These are phyloP conservation scores for Fraxinus cuspidata DNA, from an alignment of 257 asterid genomes.

Conservation along the genomic window DNA sequence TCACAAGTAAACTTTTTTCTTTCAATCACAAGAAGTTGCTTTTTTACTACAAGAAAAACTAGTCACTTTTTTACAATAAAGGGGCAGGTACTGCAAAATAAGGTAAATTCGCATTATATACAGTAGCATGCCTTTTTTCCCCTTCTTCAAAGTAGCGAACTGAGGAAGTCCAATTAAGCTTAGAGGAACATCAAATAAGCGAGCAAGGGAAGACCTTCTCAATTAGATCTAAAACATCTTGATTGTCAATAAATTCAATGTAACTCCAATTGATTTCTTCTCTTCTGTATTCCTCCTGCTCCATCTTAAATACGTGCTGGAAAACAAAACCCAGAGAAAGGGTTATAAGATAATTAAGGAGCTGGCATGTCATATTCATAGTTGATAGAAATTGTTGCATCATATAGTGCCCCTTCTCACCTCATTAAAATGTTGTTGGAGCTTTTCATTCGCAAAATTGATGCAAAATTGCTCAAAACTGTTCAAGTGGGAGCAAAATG, in stretches of 20 bases:
- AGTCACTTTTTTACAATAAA: not conserved
- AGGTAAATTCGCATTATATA: constrained; percentile 1
- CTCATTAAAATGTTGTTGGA: constrained; percentile 99
- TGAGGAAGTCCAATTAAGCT: constrained; percentile 6
- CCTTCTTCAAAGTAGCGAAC: not conserved
- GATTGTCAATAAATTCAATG: constrained; percentile 98
- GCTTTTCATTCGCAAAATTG: constrained; percentile 98
- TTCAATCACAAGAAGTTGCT: not conserved
- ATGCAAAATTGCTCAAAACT: constrained; percentile 99
- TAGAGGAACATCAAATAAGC: constrained; percentile 19
- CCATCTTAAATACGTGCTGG: constrained; percentile 99
- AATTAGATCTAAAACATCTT: constrained; percentile 94
- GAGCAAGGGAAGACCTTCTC: constrained; percentile 69
- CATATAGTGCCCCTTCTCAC: constrained; percentile 40
- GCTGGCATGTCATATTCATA: constrained; percentile 26
- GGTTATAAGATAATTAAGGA: constrained; percentile 22
- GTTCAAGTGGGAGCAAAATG: constrained; percentile 31
- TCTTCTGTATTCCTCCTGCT: constrained; percentile 95
- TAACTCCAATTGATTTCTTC: constrained; percentile 98
- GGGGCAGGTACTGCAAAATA: not conserved
- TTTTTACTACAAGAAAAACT: not conserved
- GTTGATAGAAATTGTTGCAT: constrained; percentile 25
- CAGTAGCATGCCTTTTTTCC: not conserved
- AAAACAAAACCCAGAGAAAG: constrained; percentile 29
- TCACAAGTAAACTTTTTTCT: not conserved